Evolutionary conservation across 768 basidiomycete genomes (phyloP).

Genomic region (Suillus subalutaceus): DNA sequence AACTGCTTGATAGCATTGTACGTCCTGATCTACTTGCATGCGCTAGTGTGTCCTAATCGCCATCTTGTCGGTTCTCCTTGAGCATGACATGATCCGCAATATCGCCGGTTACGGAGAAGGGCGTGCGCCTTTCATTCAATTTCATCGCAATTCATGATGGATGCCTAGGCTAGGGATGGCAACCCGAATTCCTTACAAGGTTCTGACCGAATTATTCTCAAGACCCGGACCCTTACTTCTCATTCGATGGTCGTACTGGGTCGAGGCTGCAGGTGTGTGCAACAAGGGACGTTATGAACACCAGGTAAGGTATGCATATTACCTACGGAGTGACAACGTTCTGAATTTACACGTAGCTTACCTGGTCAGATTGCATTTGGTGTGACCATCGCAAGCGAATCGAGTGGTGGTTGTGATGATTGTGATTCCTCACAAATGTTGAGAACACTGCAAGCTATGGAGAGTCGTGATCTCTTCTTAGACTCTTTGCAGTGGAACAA

Average conservation of each 20-base stretch:
- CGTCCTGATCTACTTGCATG: slow-evolving; percentile 23
- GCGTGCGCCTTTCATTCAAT: slow-evolving; percentile 36
- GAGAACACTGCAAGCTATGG: slow-evolving; percentile 1
- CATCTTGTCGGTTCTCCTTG: slow-evolving; percentile 34
- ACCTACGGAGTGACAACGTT: background rate
- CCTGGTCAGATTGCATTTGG: slow-evolving; percentile 57
- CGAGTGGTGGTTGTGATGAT: slow-evolving; percentile 40
- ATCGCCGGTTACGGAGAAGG: slow-evolving; percentile 79
- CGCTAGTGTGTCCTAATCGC: background rate
- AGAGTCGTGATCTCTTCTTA: slow-evolving; percentile 43
- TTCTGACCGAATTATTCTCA: slow-evolving; percentile 60
- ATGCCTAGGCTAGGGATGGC: slow-evolving; percentile 48
- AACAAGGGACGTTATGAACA: background rate
- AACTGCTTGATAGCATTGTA: slow-evolving; percentile 59
- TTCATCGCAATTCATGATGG: slow-evolving; percentile 62
- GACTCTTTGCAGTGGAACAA: slow-evolving; percentile 56
- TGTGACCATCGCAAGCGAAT: slow-evolving; percentile 76
- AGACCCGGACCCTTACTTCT: slow-evolving; percentile 54
- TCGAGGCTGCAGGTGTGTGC: slow-evolving; percentile 8
- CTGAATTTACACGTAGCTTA: slow-evolving; percentile 18
- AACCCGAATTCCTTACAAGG: slow-evolving; percentile 50
- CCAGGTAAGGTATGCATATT: slow-evolving; percentile 43
- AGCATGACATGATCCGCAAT: slow-evolving; percentile 64
- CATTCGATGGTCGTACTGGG: slow-evolving; percentile 48
- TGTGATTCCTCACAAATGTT: slow-evolving; percentile 46